Evolutionary conservation across 805 yeast genomes (phyloP).

Genomic region (Naumovozyma baii): DNA sequence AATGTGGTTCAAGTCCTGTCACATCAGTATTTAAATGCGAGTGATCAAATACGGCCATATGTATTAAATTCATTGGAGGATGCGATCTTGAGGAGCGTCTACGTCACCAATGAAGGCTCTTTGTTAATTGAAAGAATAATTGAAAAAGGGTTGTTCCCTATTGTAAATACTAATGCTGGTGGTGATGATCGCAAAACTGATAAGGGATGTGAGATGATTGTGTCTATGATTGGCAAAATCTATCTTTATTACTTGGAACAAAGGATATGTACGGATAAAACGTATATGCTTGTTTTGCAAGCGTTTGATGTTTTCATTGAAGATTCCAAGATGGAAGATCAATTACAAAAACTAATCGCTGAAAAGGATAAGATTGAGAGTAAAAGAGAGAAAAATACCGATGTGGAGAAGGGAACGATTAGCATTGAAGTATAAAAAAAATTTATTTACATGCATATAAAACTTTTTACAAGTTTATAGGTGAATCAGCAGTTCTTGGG

Average conservation of each 20-base stretch:
- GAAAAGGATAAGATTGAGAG: conserved; percentile 4
- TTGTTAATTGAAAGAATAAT: conserved; percentile 38
- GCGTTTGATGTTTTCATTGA: background rate
- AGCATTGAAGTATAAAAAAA: no score
- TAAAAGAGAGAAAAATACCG: background rate
- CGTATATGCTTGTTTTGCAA: background rate
- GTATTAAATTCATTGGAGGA: conserved; percentile 54
- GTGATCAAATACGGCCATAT: conserved; percentile 57
- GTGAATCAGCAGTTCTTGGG: conserved; percentile 60
- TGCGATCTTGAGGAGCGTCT: conserved; percentile 28
- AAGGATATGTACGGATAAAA: background rate
- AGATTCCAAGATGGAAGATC: background rate
- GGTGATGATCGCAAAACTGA: conserved; percentile 33
- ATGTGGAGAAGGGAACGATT: background rate
- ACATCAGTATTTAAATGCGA: conserved; percentile 80
- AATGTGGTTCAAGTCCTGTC: conserved; percentile 72
- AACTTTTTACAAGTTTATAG: conserved; percentile 11
- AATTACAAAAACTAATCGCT: background rate
- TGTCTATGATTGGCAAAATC: background rate
- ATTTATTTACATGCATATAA: background rate
- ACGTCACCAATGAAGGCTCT: conserved; percentile 4
- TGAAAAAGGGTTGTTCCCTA: conserved; percentile 65
- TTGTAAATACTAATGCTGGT: conserved; percentile 5
- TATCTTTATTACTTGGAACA: background rate
- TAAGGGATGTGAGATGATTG: background rate